Evolutionary conservation across 2,329 filamentous ascomycete genomes (phyloP).

Genomic region (Stagonosporopsis rhizophila): DNA sequence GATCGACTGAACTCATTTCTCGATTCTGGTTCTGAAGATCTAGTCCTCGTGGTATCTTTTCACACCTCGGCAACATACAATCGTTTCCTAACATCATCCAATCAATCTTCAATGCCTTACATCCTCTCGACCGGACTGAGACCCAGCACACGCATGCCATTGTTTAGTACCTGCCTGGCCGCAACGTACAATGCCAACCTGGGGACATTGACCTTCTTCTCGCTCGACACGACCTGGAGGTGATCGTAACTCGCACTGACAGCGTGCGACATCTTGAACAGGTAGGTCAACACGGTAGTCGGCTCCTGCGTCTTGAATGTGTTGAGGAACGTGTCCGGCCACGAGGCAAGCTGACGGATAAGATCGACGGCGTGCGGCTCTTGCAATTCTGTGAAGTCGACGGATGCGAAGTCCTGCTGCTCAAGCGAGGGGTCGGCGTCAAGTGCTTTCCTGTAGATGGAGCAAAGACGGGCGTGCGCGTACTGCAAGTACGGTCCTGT

Average conservation of each 20-base stretch:
- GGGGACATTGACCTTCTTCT: constrained; percentile 72
- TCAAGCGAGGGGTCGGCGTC: constrained; percentile 55
- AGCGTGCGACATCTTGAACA: constrained; percentile 86
- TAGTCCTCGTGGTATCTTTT: constrained; percentile 11
- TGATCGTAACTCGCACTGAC: constrained; percentile 83
- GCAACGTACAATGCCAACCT: constrained; percentile 74
- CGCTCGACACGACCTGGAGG: constrained; percentile 80
- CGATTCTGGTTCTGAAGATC: neutral
- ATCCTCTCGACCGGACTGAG: constrained; percentile 75
- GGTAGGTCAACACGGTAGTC: constrained; percentile 71
- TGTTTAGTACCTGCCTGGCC: constrained; percentile 76
- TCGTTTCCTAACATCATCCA: neutral
- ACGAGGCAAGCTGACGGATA: constrained; percentile 78
- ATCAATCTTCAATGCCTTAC: constrained; percentile 11
- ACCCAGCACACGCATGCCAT: constrained; percentile 83
- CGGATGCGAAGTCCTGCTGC: constrained; percentile 67
- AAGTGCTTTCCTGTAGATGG: constrained; percentile 60
- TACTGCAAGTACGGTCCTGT: constrained; percentile 88
- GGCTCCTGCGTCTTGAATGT: constrained; percentile 84
- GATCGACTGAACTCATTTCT: too few relatives aligned
- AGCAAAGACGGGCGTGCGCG: constrained; percentile 60
- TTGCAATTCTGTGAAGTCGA: constrained; percentile 72
- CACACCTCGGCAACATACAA: neutral
- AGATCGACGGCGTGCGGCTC: constrained; percentile 77
- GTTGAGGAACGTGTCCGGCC: constrained; percentile 84